Percentiles rank a stretch among this genome's conserved stretches.
Evolutionary conservation across 345 rosid species (phyloP).

Genomic region (Rhodomyrtus tomentosa): DNA sequence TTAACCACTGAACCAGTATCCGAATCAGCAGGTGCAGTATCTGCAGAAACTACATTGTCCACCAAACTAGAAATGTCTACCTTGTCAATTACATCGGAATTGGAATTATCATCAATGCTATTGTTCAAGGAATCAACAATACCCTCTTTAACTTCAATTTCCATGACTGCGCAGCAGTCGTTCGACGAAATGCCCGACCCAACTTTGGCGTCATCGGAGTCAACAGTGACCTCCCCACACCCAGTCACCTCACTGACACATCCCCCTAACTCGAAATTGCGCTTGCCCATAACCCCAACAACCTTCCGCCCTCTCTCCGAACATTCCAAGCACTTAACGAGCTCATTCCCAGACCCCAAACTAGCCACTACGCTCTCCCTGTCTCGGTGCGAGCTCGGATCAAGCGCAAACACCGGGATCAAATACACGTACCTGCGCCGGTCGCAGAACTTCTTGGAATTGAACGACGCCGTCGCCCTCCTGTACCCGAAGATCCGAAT

Average conservation of each 20-base stretch:
- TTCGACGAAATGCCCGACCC: slow-evolving; percentile 23
- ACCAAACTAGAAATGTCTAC: not conserved
- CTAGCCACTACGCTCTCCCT: slow-evolving; percentile 79
- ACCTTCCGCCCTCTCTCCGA: slow-evolving; percentile 81
- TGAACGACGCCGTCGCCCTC: slow-evolving; percentile 68
- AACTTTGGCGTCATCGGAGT: slow-evolving; percentile 1
- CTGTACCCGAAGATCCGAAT: slow-evolving; percentile 74
- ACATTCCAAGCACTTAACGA: slow-evolving; percentile 71
- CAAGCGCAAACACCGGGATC: slow-evolving; percentile 81
- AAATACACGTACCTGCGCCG: slow-evolving; percentile 89
- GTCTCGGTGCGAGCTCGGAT: slow-evolving; percentile 61
- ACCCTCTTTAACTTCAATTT: not conserved
- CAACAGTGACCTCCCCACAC: not conserved
- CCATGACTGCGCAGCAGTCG: not conserved
- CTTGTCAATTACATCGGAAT: not conserved
- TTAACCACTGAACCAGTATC: not conserved
- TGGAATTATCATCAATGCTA: not conserved
- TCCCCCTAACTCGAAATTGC: slow-evolving; percentile 15
- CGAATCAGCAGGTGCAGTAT: not conserved
- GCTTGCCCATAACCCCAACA: slow-evolving; percentile 55
- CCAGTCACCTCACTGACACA: not conserved
- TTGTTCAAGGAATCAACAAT: slow-evolving; percentile 3
- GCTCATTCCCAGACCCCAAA: slow-evolving; percentile 54
- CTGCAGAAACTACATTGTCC: not conserved
- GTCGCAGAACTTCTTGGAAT: slow-evolving; percentile 79